These are phyloP conservation scores for Claviceps digitariae DNA, from an alignment of 2,329 filamentous ascomycete species.

Conservation along the genomic window DNA sequence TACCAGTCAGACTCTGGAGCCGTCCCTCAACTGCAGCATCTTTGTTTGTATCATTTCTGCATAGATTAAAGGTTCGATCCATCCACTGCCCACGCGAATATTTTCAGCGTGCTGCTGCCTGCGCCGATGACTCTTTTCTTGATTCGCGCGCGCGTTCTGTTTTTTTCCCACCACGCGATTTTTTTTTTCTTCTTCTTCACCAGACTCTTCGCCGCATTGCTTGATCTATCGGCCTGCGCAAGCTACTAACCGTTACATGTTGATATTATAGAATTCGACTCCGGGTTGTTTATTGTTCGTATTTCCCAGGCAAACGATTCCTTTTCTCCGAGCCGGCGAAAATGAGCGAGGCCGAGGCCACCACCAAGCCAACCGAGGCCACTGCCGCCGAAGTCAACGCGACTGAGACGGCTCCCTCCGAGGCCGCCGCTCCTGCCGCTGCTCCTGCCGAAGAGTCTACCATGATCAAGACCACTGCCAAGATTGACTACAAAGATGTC, in stretches of 20 bases:
- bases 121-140: background rate
- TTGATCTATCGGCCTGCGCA: background rate
- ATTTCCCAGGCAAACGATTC: background rate
- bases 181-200: background rate
- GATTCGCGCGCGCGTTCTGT: background rate
- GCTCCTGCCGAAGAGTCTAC: constrained; percentile 12
- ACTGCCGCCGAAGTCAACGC: constrained; percentile 14
- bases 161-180: no score
- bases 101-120: background rate
- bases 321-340: background rate
- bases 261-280: background rate
- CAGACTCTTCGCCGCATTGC: background rate
- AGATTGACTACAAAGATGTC: constrained; percentile 24
- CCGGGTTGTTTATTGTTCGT: background rate
- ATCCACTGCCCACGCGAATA: background rate
- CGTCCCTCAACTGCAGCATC: background rate
- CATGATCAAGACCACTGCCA: constrained; percentile 32
- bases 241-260: background rate
- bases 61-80: background rate
- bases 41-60: background rate
- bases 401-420: constrained; percentile 7
- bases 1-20: background rate
- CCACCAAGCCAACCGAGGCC: constrained; percentile 12
- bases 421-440: constrained; percentile 13
- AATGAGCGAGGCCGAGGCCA: constrained; percentile 12